Base-by-base conservation (phyloP, 345 rosid genomes). In the Anastatica hierochuntica region DNA sequence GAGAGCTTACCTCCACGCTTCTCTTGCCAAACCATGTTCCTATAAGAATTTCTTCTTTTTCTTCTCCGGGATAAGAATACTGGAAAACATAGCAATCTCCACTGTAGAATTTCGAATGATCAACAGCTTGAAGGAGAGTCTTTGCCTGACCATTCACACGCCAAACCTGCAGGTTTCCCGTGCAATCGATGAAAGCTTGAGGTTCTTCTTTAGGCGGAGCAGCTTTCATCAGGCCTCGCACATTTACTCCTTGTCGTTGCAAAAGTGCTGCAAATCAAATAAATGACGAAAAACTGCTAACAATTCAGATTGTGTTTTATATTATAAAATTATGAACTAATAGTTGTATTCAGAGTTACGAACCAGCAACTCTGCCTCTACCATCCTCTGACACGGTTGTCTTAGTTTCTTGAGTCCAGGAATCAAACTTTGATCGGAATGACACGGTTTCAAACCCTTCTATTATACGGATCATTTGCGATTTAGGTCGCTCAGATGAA, bases 71-170 rank as follows among this genome's bases (percentile, higher is more conserved):
- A 68, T 81, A 92, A 12, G 97, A 72, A 80, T 92, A 92, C 48
- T 92, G 95, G 76, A 85, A 92, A 53, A 92, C 69, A 66, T 78
- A 85, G 81, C 98, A 88, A 64, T 85, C 98, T 55, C 98, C 98
- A 49, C 88, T 67, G 43, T 83, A 88, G 64, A 92, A 77, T 43
- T 85, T 88, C 18, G 94, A 81, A 66, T 92, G 97, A 58, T 79
- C 95, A 56, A 95, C 72, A 66, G 81, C 85, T 65, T 80, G 57
- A 72, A 92, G 84, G 65, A 77, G 84, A 69, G 62, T 49, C 76
- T 92, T 92, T 58, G 77, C 81, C 68, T 73, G 63, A 27, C 75
- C 94, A 76, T 81, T 80, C 62, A 88, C 94, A 62, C 78, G 88
- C 95, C 95, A 92, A 73, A 92, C 95, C 94, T 92, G 76, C 67